A percentile compares a stretch with the other conserved stretches of the same genome.
These are phyloP conservation scores for Ophiostoma angusticollis DNA, from an alignment of 2,329 filamentous ascomycete genomes.

Conservation along the genomic window DNA sequence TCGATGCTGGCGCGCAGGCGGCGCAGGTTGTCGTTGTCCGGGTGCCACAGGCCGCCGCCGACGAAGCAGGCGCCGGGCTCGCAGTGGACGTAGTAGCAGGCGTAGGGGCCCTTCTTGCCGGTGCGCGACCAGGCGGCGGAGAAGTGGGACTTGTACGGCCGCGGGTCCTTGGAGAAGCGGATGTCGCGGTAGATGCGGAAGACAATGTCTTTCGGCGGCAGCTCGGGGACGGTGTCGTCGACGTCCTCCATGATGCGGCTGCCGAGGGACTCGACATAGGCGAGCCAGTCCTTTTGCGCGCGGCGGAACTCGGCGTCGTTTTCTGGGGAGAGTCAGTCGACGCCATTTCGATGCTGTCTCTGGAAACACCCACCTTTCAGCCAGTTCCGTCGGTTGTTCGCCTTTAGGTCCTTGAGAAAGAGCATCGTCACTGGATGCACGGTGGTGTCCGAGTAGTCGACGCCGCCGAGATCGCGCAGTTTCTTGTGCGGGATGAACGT, in stretches of 20 bases:
- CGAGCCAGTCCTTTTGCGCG: constrained; percentile 68
- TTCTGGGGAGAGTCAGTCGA: constrained; percentile 36
- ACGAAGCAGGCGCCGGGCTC: constrained; percentile 59
- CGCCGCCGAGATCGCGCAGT: constrained; percentile 27
- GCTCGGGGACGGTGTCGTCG: constrained; percentile 74
- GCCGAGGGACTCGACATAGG: constrained; percentile 61
- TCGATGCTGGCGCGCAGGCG: constrained; percentile 65
- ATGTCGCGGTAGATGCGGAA: constrained; percentile 83
- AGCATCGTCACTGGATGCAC: constrained; percentile 45
- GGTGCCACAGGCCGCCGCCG: constrained; percentile 73
- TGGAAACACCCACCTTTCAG: constrained; percentile 43
- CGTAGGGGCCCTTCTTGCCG: constrained; percentile 75
- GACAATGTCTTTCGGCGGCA: constrained; percentile 73
- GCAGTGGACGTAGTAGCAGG: constrained; percentile 77
- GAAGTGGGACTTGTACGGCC: constrained; percentile 78
- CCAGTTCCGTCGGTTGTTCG: constrained; percentile 46
- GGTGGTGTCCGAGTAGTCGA: constrained; percentile 37
- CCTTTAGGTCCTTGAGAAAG: constrained; percentile 46
- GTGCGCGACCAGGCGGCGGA: constrained; percentile 80
- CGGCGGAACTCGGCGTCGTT: constrained; percentile 69
- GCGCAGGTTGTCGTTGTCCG: constrained; percentile 52
- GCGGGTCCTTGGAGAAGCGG: constrained; percentile 70
- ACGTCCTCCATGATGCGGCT: constrained; percentile 50
- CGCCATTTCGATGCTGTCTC: too few relatives aligned
- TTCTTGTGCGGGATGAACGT: constrained; percentile 30